A percentile compares a stretch with the other conserved stretches of the same genome.
phyloP scores from a whole-genome alignment of 179 eudicot genomes.

The Spergularia azorica region DNA sequence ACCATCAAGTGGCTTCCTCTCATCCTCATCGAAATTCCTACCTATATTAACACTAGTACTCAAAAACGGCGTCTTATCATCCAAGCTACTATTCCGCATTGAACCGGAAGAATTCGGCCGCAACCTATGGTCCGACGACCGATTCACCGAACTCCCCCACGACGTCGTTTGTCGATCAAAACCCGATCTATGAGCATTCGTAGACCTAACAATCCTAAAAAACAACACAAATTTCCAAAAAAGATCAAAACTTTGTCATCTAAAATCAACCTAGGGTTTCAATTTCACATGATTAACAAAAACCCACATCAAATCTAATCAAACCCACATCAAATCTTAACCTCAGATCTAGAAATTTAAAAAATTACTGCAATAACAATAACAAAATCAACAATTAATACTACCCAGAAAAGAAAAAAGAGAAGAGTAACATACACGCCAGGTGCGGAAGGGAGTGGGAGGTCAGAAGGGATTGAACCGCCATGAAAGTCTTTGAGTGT shows the following conservation, averaged over 20 bases:
- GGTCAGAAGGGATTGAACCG: conserved; percentile 94
- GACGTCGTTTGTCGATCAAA: conserved; percentile 52
- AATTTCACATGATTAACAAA: background rate
- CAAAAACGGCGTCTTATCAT: conserved; percentile 73
- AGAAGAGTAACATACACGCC: conserved; percentile 63
- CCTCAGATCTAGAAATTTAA: conserved; percentile 24
- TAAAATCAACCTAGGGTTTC: background rate
- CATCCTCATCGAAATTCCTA: conserved; percentile 93
- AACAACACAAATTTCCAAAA: background rate
- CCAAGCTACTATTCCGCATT: conserved; percentile 46
- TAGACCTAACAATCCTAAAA: conserved; percentile 64
- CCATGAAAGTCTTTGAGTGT: conserved; percentile 98
- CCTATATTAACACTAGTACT: conserved; percentile 54
- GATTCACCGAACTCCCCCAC: conserved; percentile 72
- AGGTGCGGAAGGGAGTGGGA: conserved; percentile 96
- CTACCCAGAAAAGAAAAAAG: background rate
- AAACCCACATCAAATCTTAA: background rate
- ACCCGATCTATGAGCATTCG: conserved; percentile 49
- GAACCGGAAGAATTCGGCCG: conserved; percentile 86
- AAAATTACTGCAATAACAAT: background rate
- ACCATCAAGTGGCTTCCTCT: conserved; percentile 87
- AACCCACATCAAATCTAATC: background rate
- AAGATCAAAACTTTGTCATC: background rate
- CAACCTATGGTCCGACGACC: conserved; percentile 63
- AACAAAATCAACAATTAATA: background rate